These are phyloP conservation scores for Graphilbum ipis-grandicollis DNA, from an alignment of 2,329 filamentous ascomycete species.

Conservation along the genomic window DNA sequence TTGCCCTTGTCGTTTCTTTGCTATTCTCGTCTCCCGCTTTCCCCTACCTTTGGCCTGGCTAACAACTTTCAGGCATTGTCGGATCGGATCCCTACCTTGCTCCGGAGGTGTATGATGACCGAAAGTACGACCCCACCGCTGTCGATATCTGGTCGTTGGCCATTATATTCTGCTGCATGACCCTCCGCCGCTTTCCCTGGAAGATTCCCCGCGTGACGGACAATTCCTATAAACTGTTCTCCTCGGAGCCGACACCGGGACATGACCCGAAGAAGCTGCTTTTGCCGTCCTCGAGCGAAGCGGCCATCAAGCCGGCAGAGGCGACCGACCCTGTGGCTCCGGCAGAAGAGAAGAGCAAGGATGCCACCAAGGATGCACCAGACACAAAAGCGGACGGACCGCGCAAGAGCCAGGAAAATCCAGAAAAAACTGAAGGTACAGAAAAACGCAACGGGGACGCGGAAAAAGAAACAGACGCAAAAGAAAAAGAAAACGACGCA, in stretches of 20 bases:
- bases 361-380: neutral
- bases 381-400: neutral
- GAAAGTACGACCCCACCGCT: constrained; percentile 83
- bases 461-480: constrained; percentile 6
- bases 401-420: neutral
- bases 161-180: constrained; percentile 99
- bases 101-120: constrained; percentile 87
- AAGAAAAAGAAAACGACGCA: neutral
- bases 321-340: constrained; percentile 7
- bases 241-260: constrained; percentile 65
- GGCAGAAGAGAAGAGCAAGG: neutral
- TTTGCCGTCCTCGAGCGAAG: constrained; percentile 21
- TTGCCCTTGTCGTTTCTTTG: neutral
- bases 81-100: constrained; percentile 88
- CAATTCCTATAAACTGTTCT: constrained; percentile 89
- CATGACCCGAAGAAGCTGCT: constrained; percentile 39
- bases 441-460: constrained; percentile 9
- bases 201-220: constrained; percentile 84
- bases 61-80: constrained; percentile 35
- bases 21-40: too few relatives aligned
- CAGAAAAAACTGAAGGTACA: constrained; percentile 1
- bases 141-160: constrained; percentile 96
- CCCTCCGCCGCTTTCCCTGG: constrained; percentile 85
- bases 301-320: constrained; percentile 3
- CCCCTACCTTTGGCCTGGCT: neutral